Percentiles rank a stretch among this genome's conserved stretches.
These are phyloP conservation scores for Coemansia sp. DNA, from an alignment of 192 early-diverging fungal species.

Conservation along the genomic window DNA sequence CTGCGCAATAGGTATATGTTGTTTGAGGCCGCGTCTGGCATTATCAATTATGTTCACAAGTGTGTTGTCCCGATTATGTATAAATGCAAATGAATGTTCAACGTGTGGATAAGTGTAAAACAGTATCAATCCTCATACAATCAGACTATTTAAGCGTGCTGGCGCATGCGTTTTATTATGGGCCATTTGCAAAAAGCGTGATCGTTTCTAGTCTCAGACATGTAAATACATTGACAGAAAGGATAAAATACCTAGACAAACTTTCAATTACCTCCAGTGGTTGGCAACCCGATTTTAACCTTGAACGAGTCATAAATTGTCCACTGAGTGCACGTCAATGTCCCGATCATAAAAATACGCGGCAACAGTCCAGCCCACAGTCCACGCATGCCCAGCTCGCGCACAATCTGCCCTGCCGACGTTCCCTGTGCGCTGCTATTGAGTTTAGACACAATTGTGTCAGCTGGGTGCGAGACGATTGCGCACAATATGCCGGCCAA, in stretches of 20 bases:
- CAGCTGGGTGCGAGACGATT: constrained; percentile 82
- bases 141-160: too few species aligned
- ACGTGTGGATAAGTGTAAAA: too few species aligned
- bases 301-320: constrained; percentile 76
- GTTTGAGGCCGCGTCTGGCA: background rate
- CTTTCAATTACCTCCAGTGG: constrained; percentile 22
- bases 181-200: too few species aligned
- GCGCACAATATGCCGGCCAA: constrained; percentile 78
- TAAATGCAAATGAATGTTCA: too few species aligned
- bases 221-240: too few species aligned
- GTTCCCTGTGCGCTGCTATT: constrained; percentile 40
- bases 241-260: too few species aligned
- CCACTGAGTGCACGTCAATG: constrained; percentile 77
- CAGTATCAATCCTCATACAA: too few species aligned
- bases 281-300: constrained; percentile 59
- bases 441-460: constrained; percentile 66
- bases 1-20: constrained; percentile 22
- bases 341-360: constrained; percentile 85
- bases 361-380: constrained; percentile 73
- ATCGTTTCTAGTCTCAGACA: too few species aligned
- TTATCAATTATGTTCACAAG: background rate
- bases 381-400: constrained; percentile 58
- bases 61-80: too few species aligned
- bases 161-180: too few species aligned
- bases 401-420: constrained; percentile 19